Conservation (phyloP, 306 rosid genomes). For the Corylus heterophylla region DNA sequence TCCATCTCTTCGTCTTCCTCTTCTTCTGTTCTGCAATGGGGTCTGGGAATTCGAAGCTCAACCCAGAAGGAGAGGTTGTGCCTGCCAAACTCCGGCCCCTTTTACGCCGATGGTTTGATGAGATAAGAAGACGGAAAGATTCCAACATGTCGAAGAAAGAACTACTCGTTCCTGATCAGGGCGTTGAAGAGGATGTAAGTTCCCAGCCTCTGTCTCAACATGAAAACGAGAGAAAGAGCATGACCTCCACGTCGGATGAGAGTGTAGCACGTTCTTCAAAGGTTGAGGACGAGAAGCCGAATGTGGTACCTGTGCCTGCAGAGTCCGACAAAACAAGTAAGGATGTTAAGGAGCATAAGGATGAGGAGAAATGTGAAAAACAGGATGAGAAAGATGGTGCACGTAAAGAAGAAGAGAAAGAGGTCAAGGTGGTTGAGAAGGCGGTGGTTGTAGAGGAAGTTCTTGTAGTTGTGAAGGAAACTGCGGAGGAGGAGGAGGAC, state of each 20-base stretch:
- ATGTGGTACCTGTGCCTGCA: background rate
- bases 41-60: slow-evolving; percentile 49
- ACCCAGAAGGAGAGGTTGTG: slow-evolving; percentile 27
- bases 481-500: slow-evolving; percentile 12
- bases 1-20: background rate
- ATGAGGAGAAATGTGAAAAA: slow-evolving; percentile 25
- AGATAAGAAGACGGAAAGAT: slow-evolving; percentile 30
- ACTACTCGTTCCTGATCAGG: slow-evolving; percentile 26
- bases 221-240: background rate
- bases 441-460: slow-evolving; percentile 3
- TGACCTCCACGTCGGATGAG: slow-evolving; percentile 3
- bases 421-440: background rate
- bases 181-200: slow-evolving; percentile 18
- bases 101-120: slow-evolving; percentile 25
- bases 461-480: slow-evolving; percentile 1
- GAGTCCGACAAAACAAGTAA: background rate
- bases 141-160: slow-evolving; percentile 45
- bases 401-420: slow-evolving; percentile 1
- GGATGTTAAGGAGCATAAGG: slow-evolving; percentile 15
- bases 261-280: background rate
- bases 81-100: slow-evolving; percentile 43
- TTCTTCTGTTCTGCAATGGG: slow-evolving; percentile 52
- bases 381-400: background rate
- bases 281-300: background rate
- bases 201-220: slow-evolving; percentile 18